Percentiles rank a stretch among this genome's conserved stretches.
phyloP scores from a whole-genome alignment of 192 early-diverging fungal species.

The Coemansia sp. region DNA sequence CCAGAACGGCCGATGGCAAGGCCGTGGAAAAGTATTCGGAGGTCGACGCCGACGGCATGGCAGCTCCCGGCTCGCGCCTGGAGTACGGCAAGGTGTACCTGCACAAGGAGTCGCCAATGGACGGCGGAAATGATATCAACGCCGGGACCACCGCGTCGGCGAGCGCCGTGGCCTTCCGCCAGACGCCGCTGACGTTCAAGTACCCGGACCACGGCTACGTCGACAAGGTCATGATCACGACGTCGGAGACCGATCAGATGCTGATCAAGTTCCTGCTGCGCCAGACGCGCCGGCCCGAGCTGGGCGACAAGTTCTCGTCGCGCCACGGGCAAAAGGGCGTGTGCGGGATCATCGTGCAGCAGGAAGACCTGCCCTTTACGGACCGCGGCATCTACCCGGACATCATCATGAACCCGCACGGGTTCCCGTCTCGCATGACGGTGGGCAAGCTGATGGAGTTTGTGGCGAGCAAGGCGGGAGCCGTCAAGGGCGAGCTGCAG shows the following conservation, averaged over 20 bases:
- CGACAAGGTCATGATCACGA: slow-evolving; percentile 96
- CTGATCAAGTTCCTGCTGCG: slow-evolving; percentile 98
- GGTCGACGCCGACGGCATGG: slow-evolving; percentile 94
- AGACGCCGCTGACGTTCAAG: slow-evolving; percentile 83
- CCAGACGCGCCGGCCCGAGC: slow-evolving; percentile 95
- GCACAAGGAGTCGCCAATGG: slow-evolving; percentile 88
- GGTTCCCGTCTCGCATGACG: slow-evolving; percentile 99
- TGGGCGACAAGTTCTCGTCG: slow-evolving; percentile 99
- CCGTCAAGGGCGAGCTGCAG: slow-evolving; percentile 90
- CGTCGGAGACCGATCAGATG: slow-evolving; percentile 90
- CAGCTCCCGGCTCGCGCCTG: slow-evolving; percentile 92
- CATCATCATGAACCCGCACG: slow-evolving; percentile 99
- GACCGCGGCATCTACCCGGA: slow-evolving; percentile 93
- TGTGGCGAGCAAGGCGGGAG: slow-evolving; percentile 90
- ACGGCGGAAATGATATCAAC: slow-evolving; percentile 82
- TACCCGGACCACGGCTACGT: slow-evolving; percentile 96
- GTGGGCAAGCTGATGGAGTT: slow-evolving; percentile 99
- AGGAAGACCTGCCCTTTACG: slow-evolving; percentile 99
- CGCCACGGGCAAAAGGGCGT: slow-evolving; percentile 99
- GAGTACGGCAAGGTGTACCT: slow-evolving; percentile 98
- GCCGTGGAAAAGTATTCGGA: slow-evolving; percentile 96
- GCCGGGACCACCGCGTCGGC: slow-evolving; percentile 86
- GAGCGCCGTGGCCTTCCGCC: slow-evolving; percentile 75
- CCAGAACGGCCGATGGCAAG: slow-evolving; percentile 86
- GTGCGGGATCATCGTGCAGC: slow-evolving; percentile 95